Base-by-base conservation (phyloP, 805 yeast genomes). In the Cyberlindnera samutprakarnensis region DNA sequence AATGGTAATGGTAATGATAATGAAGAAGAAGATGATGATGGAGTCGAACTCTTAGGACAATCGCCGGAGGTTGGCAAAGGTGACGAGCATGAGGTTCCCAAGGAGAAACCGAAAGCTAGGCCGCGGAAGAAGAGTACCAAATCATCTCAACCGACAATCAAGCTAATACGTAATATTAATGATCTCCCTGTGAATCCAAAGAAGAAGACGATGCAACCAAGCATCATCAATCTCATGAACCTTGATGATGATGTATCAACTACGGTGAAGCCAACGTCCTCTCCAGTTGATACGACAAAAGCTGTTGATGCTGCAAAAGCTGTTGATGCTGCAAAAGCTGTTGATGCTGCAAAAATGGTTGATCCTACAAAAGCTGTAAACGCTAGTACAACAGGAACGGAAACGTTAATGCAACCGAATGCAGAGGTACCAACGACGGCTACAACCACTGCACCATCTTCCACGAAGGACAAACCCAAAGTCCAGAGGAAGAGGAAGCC, bases 211-310 rank as follows among this genome's bases (percentile, higher is more conserved):
- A 33, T 32, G 32, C 28, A 22, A 17, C 38, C 38, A 7, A 38
- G 31, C 31, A 34, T 35, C 27, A 29, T 34, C 35, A 37, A 37
- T 30, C 33, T 37, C 17, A 34, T 37, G 35, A 37, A 37, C 22
- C 19, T n/a, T 7, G 20, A 13, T 25, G 35, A 33, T 11, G 38
- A 34, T 17, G 18, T 27, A 6, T 14, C 37, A 5, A 27, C 33
- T 7, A 2, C 31, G 10, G 25, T 24, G 13, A 12, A 18, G 4
- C 26, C 17, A 7, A 12, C 20, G 8, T 6, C 28, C n/a, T 2
- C 34, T 12, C 31, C 33, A 8, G 10, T 7, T 19, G 10, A 10
- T 19, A 19, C 7, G 7, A 19, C 7, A 8, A 19, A 8, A 7
- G 10, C 7, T 8, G 10, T 10, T 19, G 21, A 19, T 8, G 10